Base-by-base conservation (phyloP, 2,329 filamentous ascomycete species). In the Penicillium sp. region DNA sequence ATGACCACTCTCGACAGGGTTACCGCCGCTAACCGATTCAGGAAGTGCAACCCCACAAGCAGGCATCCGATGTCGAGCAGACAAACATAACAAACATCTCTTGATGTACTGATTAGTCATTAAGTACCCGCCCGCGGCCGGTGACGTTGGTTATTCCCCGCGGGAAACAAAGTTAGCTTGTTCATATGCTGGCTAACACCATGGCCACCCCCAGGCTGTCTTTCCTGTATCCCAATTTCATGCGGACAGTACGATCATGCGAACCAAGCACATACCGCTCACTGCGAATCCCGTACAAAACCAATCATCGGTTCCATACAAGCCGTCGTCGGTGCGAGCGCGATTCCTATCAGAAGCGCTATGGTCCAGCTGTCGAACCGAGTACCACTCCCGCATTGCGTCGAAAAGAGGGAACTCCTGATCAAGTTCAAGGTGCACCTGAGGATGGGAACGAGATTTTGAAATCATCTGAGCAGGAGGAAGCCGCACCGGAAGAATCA, bases 211-310 rank as follows among this genome's bases (percentile, higher is more conserved):
- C 75, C 52, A 77, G 84, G 61, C 74, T 88, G 52, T 80, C 81
- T 13, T 88, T 88, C 62, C 74, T 88, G 14, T 88, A 87, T 58
- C 84, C 86, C 38, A 81, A 83, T 58, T 69, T 88, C 46, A 80
- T 85, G 67, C 81, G 83, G 46, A 74, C 77, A 13, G 66, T 77
- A 55, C 75, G 77, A 63, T 68, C 68, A 64, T 81, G 69, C 64
- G 74, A 70, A 65, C 74, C 67, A 34, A 72, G 55, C 27, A 71
- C 68, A 19, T 70, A 73, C 58, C 65, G 72, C 59, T 68, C 73
- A 12, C 68, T 77, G 46, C 68, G 73, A 53, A 62, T 71, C 29
- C 62, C 61, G 28, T 50, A 50, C 56, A 56, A 53, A 53, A 56
- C 64, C 57, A 63, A 58, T 54, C 49, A 59, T 56, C 34, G 56